phyloP scores from a whole-genome alignment of 306 rosid genomes.

The Prunus mira region DNA sequence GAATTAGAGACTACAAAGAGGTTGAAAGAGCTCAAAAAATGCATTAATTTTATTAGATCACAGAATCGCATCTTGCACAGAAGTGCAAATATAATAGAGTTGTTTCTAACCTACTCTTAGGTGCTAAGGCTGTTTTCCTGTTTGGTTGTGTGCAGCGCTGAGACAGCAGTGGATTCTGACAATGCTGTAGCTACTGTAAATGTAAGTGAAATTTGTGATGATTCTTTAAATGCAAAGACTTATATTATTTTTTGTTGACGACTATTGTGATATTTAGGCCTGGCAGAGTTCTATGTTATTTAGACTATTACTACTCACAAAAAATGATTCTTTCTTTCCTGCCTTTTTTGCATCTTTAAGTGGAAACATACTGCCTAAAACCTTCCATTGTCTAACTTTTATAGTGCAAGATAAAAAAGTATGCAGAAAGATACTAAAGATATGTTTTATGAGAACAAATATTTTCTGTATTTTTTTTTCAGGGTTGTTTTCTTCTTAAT shows the following conservation, averaged over 20 bases:
- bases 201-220: slow-evolving; percentile 32
- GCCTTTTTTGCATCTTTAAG: background rate
- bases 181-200: slow-evolving; percentile 33
- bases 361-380: background rate
- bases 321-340: background rate
- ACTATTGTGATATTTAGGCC: background rate
- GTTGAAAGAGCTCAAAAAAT: slow-evolving; percentile 36
- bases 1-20: slow-evolving; percentile 51
- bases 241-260: background rate
- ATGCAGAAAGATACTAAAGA: background rate
- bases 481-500: background rate
- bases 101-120: background rate
- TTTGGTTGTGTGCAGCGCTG: slow-evolving; percentile 53
- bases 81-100: background rate
- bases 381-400: background rate
- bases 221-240: background rate
- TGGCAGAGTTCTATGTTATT: background rate
- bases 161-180: slow-evolving; percentile 42
- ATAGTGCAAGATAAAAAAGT: background rate
- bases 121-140: slow-evolving; percentile 24
- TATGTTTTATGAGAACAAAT: background rate
- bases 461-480: background rate
- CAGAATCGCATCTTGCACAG: background rate
- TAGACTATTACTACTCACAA: background rate
- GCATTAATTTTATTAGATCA: background rate